A percentile compares a stretch with the other conserved stretches of the same genome.
phyloP scores from a whole-genome alignment of 495 filamentous ascomycete genomes.

The Eremomyces bilateralis region DNA sequence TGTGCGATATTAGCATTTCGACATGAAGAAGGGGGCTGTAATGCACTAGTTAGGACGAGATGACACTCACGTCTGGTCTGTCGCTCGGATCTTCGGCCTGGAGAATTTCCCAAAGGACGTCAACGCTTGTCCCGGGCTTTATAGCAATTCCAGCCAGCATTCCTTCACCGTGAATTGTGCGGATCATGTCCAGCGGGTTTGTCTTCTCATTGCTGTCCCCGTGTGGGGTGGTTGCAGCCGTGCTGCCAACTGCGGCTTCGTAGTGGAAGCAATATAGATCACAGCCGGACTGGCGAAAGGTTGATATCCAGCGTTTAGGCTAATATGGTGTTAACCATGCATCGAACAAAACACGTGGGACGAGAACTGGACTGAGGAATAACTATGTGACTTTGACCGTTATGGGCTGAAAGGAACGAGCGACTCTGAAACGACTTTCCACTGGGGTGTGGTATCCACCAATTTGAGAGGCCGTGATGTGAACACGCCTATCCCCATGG shows the following conservation, averaged over 20 bases:
- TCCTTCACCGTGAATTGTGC: slow-evolving; percentile 67
- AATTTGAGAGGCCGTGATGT: too few relatives aligned
- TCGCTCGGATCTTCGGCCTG: slow-evolving; percentile 49
- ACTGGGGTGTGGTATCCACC: too few relatives aligned
- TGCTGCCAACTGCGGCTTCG: slow-evolving; percentile 74
- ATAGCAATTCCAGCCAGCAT: slow-evolving; percentile 90
- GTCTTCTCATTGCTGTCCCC: slow-evolving; percentile 42
- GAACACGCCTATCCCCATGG: too few relatives aligned
- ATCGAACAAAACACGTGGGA: too few relatives aligned
- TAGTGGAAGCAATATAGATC: slow-evolving; percentile 99
- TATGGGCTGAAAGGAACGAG: too few relatives aligned
- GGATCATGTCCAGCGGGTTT: slow-evolving; percentile 62
- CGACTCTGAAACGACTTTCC: too few relatives aligned
- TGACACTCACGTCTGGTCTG: slow-evolving; percentile 59
- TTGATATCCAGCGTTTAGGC: slow-evolving; percentile 95
- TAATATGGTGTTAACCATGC: slow-evolving; percentile 14
- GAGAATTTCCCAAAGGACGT: slow-evolving; percentile 78
- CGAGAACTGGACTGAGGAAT: too few relatives aligned
- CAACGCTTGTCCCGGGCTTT: slow-evolving; percentile 76
- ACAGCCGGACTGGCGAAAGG: slow-evolving; percentile 83
- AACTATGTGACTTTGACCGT: too few relatives aligned
- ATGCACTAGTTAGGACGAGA: background rate
- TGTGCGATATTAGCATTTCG: too few relatives aligned
- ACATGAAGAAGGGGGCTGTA: background rate
- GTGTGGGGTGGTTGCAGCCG: slow-evolving; percentile 60